Conservation (phyloP, 176 grass and related monocot genomes). For the Juncus effusus region DNA sequence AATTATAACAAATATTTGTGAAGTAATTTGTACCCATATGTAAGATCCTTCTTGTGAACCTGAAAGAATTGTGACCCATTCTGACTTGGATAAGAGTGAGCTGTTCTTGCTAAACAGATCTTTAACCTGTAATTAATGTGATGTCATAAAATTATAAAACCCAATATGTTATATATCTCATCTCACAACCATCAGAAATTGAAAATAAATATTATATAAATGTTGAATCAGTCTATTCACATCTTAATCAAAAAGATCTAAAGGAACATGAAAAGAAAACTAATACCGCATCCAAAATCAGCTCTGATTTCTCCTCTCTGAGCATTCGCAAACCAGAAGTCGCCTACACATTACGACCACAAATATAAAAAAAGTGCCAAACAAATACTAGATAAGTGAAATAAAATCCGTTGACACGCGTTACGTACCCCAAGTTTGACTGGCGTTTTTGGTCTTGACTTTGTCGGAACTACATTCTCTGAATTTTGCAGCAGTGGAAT, state of each 20-base stretch:
- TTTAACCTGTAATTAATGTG: slow-evolving; percentile 18
- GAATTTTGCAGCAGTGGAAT: slow-evolving; percentile 14
- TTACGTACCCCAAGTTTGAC: slow-evolving; percentile 28
- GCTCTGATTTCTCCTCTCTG: slow-evolving; percentile 31
- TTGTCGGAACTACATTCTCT: slow-evolving; percentile 13
- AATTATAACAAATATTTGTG: neutral
- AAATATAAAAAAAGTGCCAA: no score
- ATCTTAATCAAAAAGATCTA: no score
- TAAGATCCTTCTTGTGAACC: slow-evolving; percentile 56
- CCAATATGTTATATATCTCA: neutral
- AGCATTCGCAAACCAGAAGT: slow-evolving; percentile 40
- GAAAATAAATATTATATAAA: neutral
- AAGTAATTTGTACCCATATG: slow-evolving; percentile 36
- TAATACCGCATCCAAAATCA: slow-evolving; percentile 44
- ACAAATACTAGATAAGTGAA: no score
- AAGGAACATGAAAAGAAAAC: neutral
- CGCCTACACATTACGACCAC: slow-evolving; percentile 21
- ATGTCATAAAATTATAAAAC: neutral
- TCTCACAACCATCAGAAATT: no score
- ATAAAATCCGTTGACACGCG: no score
- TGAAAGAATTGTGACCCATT: slow-evolving; percentile 39
- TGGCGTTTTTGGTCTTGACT: slow-evolving; percentile 19
- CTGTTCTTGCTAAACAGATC: slow-evolving; percentile 40
- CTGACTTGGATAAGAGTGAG: slow-evolving; percentile 30
- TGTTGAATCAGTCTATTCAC: neutral